A percentile compares a stretch with the other conserved stretches of the same genome.
phyloP scores from a whole-genome alignment of 495 filamentous ascomycete genomes.

The Pyrenopolyporus hunteri region DNA sequence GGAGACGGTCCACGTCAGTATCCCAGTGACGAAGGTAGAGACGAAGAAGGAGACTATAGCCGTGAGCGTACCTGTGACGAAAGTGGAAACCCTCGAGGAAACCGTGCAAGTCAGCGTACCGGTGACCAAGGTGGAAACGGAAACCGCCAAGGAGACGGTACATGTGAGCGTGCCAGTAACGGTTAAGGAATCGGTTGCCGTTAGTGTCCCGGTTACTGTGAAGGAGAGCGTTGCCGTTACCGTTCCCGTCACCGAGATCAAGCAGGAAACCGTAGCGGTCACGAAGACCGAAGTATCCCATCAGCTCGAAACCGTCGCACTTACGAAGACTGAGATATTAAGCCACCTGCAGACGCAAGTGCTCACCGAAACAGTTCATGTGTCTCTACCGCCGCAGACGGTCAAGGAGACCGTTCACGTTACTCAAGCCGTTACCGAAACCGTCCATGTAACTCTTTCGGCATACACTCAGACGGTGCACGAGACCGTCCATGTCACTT shows the following conservation, averaged over 20 bases:
- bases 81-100: constrained; percentile 7
- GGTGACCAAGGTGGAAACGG: constrained; percentile 13
- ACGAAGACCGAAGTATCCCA: constrained; percentile 22
- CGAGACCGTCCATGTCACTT: constrained; percentile 24
- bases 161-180: constrained; percentile 17
- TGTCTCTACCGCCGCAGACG: constrained; percentile 15
- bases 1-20: constrained; percentile 9
- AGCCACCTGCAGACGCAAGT: constrained; percentile 13
- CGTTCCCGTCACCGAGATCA: constrained; percentile 9
- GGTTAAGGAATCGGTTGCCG: constrained; percentile 13
- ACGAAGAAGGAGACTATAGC: constrained; percentile 18
- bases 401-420: constrained; percentile 25
- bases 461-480: constrained; percentile 4
- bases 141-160: constrained; percentile 15
- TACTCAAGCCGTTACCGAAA: constrained; percentile 14
- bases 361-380: constrained; percentile 18
- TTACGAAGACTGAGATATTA: constrained; percentile 26
- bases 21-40: constrained; percentile 12
- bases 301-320: constrained; percentile 9
- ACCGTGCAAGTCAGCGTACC: constrained; percentile 12
- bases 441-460: constrained; percentile 14
- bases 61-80: constrained; percentile 10
- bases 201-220: constrained; percentile 16
- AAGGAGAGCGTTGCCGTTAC: constrained; percentile 8
- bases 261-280: constrained; percentile 10